These are phyloP conservation scores for Monosporozyma aquatica DNA, from an alignment of 805 yeast genomes.

Conservation along the genomic window DNA sequence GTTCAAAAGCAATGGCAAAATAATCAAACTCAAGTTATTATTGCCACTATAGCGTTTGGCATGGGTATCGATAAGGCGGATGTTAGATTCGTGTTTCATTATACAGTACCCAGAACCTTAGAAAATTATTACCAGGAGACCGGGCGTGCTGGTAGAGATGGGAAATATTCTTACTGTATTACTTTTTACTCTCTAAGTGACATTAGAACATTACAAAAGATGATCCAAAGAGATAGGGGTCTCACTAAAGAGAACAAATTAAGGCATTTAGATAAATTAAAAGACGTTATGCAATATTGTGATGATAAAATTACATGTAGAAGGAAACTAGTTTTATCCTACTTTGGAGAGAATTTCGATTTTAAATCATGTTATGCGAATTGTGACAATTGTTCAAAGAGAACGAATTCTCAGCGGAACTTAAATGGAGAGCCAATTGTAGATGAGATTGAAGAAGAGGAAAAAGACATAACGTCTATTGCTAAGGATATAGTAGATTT, in stretches of 20 bases:
- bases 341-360: constrained; percentile 78
- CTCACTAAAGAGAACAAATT: constrained; percentile 56
- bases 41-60: constrained; percentile 98
- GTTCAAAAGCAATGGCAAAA: constrained; percentile 83
- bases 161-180: constrained; percentile 69
- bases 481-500: constrained; percentile 53
- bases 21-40: constrained; percentile 62
- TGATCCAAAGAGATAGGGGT: constrained; percentile 71
- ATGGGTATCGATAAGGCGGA: constrained; percentile 98
- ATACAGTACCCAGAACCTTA: constrained; percentile 77
- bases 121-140: constrained; percentile 98
- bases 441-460: constrained; percentile 34
- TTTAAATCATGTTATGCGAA: constrained; percentile 52
- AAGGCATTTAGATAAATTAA: constrained; percentile 64
- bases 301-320: constrained; percentile 88
- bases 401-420: constrained; percentile 9
- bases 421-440: neutral
- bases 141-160: constrained; percentile 98
- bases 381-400: constrained; percentile 77
- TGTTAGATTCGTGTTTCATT: constrained; percentile 84
- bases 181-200: constrained; percentile 76
- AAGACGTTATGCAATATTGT: constrained; percentile 84
- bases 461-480: constrained; percentile 57
- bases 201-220: constrained; percentile 61
- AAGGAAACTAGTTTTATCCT: constrained; percentile 77